Conservation (phyloP, 2,329 filamentous ascomycete genomes). For the Hymenoscyphus fructigenus region DNA sequence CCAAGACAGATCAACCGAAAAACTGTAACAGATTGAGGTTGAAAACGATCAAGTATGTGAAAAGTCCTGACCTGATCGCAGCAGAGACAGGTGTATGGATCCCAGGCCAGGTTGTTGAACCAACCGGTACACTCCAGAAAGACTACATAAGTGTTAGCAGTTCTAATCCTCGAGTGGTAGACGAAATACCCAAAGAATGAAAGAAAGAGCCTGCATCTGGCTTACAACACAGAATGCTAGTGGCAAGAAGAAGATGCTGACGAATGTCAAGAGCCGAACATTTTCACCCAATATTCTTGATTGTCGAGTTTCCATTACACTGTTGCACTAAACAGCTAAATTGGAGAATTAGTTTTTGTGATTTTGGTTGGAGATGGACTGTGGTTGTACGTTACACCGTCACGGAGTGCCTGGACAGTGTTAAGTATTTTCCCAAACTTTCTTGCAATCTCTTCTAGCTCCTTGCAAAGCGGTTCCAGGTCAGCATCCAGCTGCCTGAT, state of each 20-base stretch:
- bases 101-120: neutral
- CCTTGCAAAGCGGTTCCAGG: neutral
- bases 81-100: neutral
- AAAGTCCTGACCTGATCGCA: neutral
- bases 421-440: neutral
- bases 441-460: neutral
- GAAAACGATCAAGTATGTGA: slow-evolving; percentile 4
- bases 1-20: neutral
- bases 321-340: slow-evolving; percentile 32
- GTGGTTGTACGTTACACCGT: neutral
- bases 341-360: too few relatives aligned
- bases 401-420: neutral
- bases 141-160: neutral
- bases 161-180: too few relatives aligned
- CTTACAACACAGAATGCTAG: slow-evolving; percentile 4
- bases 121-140: neutral
- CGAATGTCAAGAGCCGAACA: slow-evolving; percentile 4
- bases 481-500: neutral
- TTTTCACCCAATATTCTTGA: slow-evolving; percentile 33
- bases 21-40: neutral
- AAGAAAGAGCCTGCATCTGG: too few relatives aligned
- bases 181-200: neutral
- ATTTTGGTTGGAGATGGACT: too few relatives aligned
- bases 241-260: slow-evolving; percentile 3
- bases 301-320: slow-evolving; percentile 33